Evolutionary conservation across 2,329 filamentous ascomycete species (phyloP).

Genomic region (Emmonsiellopsis sp.): DNA sequence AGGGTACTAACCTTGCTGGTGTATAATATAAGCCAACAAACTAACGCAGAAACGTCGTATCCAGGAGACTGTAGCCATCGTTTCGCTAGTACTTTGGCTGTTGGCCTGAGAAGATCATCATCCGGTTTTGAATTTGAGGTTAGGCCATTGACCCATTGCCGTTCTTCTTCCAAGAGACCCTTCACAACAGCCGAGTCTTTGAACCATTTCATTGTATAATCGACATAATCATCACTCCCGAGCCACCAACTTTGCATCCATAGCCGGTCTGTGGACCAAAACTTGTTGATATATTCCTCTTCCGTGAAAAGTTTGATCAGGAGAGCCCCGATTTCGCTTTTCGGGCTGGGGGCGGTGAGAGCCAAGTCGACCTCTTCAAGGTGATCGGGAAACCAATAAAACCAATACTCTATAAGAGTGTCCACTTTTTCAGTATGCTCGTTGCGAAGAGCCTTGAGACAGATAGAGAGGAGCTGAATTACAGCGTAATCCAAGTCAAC

Average conservation of each 20-base stretch:
- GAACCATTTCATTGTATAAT: slow-evolving; percentile 15
- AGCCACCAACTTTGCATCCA: slow-evolving; percentile 13
- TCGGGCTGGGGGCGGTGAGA: slow-evolving; percentile 13
- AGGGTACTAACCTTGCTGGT: slow-evolving; percentile 5
- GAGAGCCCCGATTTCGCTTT: slow-evolving; percentile 14
- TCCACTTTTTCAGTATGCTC: slow-evolving; percentile 1
- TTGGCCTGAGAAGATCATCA: slow-evolving; percentile 17
- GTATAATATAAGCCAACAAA: slow-evolving; percentile 8
- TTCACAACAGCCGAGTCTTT: slow-evolving; percentile 19
- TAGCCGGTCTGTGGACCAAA: slow-evolving; percentile 14
- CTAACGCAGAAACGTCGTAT: slow-evolving; percentile 2
- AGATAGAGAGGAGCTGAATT: slow-evolving; percentile 3
- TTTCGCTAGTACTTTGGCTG: slow-evolving; percentile 12
- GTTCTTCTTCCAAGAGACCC: slow-evolving; percentile 13
- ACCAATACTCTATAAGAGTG: slow-evolving; percentile 5
- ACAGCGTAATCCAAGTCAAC: slow-evolving; percentile 15
- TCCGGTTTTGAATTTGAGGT: slow-evolving; percentile 17
- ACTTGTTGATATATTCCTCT: slow-evolving; percentile 11
- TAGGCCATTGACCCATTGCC: slow-evolving; percentile 17
- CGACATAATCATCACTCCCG: slow-evolving; percentile 10
- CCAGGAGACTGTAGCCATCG: slow-evolving; percentile 12
- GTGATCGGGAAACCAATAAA: slow-evolving; percentile 9
- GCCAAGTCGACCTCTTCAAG: slow-evolving; percentile 12
- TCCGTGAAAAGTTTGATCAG: slow-evolving; percentile 16
- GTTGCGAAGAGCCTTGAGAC: slow-evolving; percentile 6